These are phyloP conservation scores for Lycium ferocissimum DNA, from an alignment of 257 asterid genomes.

Conservation along the genomic window DNA sequence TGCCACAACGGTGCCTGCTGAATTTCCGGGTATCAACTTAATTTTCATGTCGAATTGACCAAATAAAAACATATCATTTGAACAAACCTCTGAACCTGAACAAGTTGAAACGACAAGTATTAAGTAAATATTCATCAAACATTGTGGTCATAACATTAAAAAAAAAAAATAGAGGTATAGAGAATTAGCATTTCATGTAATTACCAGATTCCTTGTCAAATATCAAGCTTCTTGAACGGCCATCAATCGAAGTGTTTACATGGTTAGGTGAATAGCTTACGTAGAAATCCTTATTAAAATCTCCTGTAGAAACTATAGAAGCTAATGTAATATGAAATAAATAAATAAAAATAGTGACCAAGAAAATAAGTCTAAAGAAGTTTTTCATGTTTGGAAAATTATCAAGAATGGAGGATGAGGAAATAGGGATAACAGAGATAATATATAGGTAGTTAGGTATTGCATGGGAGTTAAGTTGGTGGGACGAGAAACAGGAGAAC, in stretches of 20 bases:
- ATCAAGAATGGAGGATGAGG: slow-evolving; percentile 3
- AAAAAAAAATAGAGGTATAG: background rate
- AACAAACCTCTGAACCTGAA: slow-evolving; percentile 71
- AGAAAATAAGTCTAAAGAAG: slow-evolving; percentile 31
- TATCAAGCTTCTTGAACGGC: slow-evolving; percentile 56
- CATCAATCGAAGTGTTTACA: slow-evolving; percentile 80
- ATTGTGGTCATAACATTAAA: background rate
- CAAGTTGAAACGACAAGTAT: background rate
- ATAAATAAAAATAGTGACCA: slow-evolving; percentile 27
- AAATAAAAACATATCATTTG: slow-evolving; percentile 76
- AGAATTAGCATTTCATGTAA: background rate
- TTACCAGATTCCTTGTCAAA: slow-evolving; percentile 79
- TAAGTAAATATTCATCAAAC: background rate
- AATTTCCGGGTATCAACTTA: slow-evolving; percentile 77
- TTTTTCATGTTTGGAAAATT: slow-evolving; percentile 30
- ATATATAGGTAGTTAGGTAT: slow-evolving; percentile 38
- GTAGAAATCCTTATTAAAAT: slow-evolving; percentile 79
- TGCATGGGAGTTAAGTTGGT: slow-evolving; percentile 40
- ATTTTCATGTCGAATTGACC: slow-evolving; percentile 88
- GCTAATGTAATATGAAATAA: slow-evolving; percentile 46
- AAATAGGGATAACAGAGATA: background rate
- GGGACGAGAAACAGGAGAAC: slow-evolving; percentile 48
- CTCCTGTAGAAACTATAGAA: slow-evolving; percentile 77
- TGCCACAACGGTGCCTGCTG: slow-evolving; percentile 93
- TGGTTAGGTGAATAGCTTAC: slow-evolving; percentile 83